A percentile compares a stretch with the other conserved stretches of the same genome.
Conservation (phyloP, 208 protist species). For the Trypanosoma platydactyli region DNA sequence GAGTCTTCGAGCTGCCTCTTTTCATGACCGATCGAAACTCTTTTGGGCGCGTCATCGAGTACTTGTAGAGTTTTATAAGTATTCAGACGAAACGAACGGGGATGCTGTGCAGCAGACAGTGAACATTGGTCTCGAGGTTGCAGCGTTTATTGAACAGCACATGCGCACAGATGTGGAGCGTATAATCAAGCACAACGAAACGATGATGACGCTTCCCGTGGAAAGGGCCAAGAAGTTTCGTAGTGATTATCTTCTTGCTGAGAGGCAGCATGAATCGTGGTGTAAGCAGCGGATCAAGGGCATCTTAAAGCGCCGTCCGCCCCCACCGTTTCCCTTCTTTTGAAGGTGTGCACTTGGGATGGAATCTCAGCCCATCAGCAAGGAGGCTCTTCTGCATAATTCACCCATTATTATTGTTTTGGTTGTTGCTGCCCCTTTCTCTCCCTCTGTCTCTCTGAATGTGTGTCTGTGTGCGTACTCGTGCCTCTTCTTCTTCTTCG, state of each 20-base stretch:
- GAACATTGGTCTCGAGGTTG: constrained; percentile 61
- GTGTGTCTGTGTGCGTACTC: not conserved
- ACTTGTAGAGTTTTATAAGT: constrained; percentile 91
- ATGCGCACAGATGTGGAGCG: constrained; percentile 85
- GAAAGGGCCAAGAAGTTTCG: constrained; percentile 77
- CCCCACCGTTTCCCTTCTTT: constrained; percentile 84
- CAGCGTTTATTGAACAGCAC: constrained; percentile 71
- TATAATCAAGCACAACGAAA: constrained; percentile 84
- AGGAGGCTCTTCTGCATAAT: constrained; percentile 11
- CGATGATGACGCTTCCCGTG: constrained; percentile 65
- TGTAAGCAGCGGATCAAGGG: constrained; percentile 86
- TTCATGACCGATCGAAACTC: constrained; percentile 84
- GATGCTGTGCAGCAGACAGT: constrained; percentile 55
- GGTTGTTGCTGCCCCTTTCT: not conserved
- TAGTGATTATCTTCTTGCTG: constrained; percentile 69
- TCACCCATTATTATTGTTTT: constrained; percentile 6
- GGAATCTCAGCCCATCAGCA: not conserved
- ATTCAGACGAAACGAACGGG: constrained; percentile 48
- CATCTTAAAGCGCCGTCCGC: constrained; percentile 76
- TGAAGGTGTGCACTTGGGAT: constrained; percentile 19
- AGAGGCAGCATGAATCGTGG: constrained; percentile 89
- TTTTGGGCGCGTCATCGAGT: constrained; percentile 90
- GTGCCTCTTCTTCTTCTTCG: not conserved
- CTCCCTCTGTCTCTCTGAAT: too few relatives aligned
- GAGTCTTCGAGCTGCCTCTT: constrained; percentile 72